Evolutionary conservation across 768 basidiomycete genomes (phyloP).

Genomic region (Tylopilus sp.): DNA sequence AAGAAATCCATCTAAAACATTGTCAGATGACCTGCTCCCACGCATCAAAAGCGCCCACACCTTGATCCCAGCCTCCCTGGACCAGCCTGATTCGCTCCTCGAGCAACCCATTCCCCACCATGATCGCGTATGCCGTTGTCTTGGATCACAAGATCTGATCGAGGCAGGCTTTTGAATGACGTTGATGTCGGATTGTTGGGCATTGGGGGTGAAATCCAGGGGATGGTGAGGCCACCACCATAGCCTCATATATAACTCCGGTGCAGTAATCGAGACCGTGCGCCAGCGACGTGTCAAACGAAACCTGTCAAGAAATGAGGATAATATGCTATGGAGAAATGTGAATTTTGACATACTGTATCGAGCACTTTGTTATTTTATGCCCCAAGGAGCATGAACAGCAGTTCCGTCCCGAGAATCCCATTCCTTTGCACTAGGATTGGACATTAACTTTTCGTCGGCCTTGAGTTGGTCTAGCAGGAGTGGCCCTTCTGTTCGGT

Average conservation of each 20-base stretch:
- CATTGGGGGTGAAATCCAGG: slow-evolving; percentile 74
- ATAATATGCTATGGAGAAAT: not conserved
- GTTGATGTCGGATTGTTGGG: slow-evolving; percentile 46
- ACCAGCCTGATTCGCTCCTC: too few species aligned
- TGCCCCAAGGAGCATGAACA: slow-evolving; percentile 79
- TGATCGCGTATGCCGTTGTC: slow-evolving; percentile 92
- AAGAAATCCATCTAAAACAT: too few species aligned
- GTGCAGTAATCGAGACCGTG: slow-evolving; percentile 98
- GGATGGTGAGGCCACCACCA: slow-evolving; percentile 90
- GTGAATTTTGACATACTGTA: slow-evolving; percentile 49
- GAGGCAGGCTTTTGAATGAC: slow-evolving; percentile 17
- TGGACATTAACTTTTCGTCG: slow-evolving; percentile 63
- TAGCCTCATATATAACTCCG: slow-evolving; percentile 96
- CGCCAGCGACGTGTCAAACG: slow-evolving; percentile 96
- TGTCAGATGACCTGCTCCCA: too few species aligned
- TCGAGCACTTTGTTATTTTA: slow-evolving; percentile 78
- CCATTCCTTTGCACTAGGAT: slow-evolving; percentile 78
- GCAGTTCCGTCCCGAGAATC: slow-evolving; percentile 76
- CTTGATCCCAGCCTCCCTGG: too few species aligned
- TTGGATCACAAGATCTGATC: too few species aligned
- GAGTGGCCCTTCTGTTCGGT: slow-evolving; percentile 61
- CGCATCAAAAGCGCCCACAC: too few species aligned
- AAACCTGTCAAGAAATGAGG: slow-evolving; percentile 53
- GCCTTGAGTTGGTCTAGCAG: slow-evolving; percentile 68
- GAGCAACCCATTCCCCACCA: slow-evolving; percentile 84